Percentiles rank a stretch among this genome's conserved stretches.
These are phyloP conservation scores for Cucurbita ficifolia DNA, from an alignment of 306 rosid species.

Conservation along the genomic window DNA sequence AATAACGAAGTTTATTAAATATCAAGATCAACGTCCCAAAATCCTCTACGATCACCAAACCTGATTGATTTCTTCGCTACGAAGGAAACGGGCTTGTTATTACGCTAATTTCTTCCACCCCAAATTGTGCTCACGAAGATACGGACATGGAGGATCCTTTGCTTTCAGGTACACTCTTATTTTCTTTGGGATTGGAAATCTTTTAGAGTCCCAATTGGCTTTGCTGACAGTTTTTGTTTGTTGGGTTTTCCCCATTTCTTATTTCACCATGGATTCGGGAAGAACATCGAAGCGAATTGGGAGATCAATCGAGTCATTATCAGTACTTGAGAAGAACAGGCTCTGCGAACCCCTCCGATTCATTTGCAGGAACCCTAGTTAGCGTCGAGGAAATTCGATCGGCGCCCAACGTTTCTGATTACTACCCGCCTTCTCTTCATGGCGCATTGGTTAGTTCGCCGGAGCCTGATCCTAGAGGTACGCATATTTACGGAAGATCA, in stretches of 20 bases:
- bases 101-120: neutral
- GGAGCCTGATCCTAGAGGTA: conserved; percentile 51
- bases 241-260: conserved; percentile 4
- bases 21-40: neutral
- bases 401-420: conserved; percentile 49
- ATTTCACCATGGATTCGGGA: neutral
- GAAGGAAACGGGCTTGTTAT: conserved; percentile 11
- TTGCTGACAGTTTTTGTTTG: conserved; percentile 3
- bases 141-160: conserved; percentile 56
- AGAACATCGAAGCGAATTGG: conserved; percentile 42
- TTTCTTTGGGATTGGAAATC: neutral
- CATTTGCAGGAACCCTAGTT: conserved; percentile 55
- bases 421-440: conserved; percentile 71
- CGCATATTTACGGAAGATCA: neutral
- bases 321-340: conserved; percentile 55
- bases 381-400: conserved; percentile 87
- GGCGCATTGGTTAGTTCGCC: conserved; percentile 55
- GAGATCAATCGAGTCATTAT: conserved; percentile 53
- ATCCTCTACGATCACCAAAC: neutral
- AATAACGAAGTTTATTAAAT: neutral
- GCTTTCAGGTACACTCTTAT: conserved; percentile 34
- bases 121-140: neutral
- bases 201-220: neutral
- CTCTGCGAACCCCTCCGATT: conserved; percentile 45
- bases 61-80: conserved; percentile 11